A percentile compares a stretch with the other conserved stretches of the same genome.
Evolutionary conservation across 768 basidiomycete genomes (phyloP).

Genomic region (Suillus paluster): DNA sequence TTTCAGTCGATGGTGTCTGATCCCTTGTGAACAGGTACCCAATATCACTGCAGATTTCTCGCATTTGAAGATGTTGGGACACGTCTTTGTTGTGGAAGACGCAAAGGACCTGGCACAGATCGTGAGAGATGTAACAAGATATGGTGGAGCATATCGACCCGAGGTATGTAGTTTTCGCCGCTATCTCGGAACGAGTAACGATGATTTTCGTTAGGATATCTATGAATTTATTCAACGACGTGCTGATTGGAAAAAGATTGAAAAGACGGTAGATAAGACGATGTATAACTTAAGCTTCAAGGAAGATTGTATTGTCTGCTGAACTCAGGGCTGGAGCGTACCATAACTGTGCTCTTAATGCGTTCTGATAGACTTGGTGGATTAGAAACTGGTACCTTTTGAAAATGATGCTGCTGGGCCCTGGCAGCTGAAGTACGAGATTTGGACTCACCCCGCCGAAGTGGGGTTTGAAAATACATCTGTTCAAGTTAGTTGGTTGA

Average conservation of each 20-base stretch:
- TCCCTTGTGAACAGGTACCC: conserved; percentile 53
- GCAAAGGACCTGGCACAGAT: conserved; percentile 97
- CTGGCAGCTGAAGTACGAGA: too few relatives aligned
- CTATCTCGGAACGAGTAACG: background rate
- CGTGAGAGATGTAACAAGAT: conserved; percentile 92
- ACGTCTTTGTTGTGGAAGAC: conserved; percentile 94
- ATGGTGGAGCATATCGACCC: conserved; percentile 92
- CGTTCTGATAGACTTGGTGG: background rate
- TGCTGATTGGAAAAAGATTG: conserved; percentile 98
- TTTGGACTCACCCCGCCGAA: too few relatives aligned
- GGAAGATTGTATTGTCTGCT: conserved; percentile 78
- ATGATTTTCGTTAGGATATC: conserved; percentile 59
- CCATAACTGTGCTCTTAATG: background rate
- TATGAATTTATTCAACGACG: conserved; percentile 96
- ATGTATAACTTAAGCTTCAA: conserved; percentile 95
- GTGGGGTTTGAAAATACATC: too few relatives aligned
- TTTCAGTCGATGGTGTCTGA: background rate
- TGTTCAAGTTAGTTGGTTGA: too few relatives aligned
- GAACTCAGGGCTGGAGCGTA: conserved; percentile 3
- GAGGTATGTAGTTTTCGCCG: conserved; percentile 60
- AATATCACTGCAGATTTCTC: conserved; percentile 89
- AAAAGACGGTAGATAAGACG: conserved; percentile 92
- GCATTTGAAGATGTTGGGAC: conserved; percentile 95
- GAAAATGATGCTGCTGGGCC: background rate
- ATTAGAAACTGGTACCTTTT: background rate